phyloP scores from a whole-genome alignment of 2,329 filamentous ascomycete genomes.

The Aspergillus terreus region DNA sequence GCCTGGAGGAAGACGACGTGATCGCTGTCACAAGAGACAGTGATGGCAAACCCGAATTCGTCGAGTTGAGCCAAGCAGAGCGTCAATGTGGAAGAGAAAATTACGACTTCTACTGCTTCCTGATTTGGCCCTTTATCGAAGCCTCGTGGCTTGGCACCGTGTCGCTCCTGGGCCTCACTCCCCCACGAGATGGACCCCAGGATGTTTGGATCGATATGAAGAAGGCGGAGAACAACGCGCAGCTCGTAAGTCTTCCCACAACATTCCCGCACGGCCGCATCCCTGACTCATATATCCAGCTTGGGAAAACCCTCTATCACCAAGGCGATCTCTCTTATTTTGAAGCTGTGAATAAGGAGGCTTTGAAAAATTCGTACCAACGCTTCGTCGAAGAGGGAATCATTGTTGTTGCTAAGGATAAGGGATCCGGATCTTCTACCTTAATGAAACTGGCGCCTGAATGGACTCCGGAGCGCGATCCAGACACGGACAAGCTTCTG shows the following conservation, averaged over 20 bases:
- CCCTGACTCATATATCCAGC: conserved; percentile 43
- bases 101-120: conserved; percentile 97
- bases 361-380: conserved; percentile 85
- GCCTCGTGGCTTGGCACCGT: conserved; percentile 88
- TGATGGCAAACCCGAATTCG: conserved; percentile 53
- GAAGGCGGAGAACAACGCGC: conserved; percentile 75
- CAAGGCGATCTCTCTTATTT: conserved; percentile 97
- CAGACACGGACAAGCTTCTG: conserved; percentile 56
- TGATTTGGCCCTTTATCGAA: conserved; percentile 98
- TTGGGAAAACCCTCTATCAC: conserved; percentile 95
- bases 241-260: conserved; percentile 56
- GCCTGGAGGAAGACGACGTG: conserved; percentile 74
- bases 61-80: conserved; percentile 75
- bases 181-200: conserved; percentile 57
- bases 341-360: conserved; percentile 97
- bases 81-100: conserved; percentile 80
- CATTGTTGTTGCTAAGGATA: conserved; percentile 66
- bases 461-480: conserved; percentile 70
- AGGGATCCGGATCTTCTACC: conserved; percentile 45
- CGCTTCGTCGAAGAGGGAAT: conserved; percentile 91
- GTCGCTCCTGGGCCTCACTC: conserved; percentile 79
- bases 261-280: too few relatives aligned
- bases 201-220: conserved; percentile 74
- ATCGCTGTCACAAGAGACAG: conserved; percentile 62
- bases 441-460: conserved; percentile 65